Evolutionary conservation across 352 stramenopile genomes (phyloP).

Genomic region (Pythium sp.): DNA sequence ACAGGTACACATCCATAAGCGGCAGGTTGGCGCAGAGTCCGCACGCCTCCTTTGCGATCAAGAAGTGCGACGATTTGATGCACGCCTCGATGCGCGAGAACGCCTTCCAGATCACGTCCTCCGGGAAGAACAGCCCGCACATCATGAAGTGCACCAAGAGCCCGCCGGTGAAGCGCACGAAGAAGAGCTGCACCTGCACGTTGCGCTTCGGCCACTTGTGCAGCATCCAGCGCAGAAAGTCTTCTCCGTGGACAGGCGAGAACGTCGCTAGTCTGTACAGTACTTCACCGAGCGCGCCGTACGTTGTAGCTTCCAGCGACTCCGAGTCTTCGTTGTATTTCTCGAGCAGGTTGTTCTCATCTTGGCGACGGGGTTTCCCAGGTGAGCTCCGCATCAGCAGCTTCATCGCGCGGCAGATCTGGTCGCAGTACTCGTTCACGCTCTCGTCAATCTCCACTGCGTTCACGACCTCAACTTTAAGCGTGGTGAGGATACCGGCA

Average conservation of each 20-base stretch:
- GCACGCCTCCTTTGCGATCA: slow-evolving; percentile 72
- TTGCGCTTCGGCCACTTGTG: slow-evolving; percentile 72
- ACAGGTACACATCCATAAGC: slow-evolving; percentile 70
- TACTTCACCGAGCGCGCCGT: slow-evolving; percentile 54
- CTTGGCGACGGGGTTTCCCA: slow-evolving; percentile 29
- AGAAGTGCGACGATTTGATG: slow-evolving; percentile 68
- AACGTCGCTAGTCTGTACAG: slow-evolving; percentile 58
- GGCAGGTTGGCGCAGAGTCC: slow-evolving; percentile 58
- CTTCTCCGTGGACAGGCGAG: slow-evolving; percentile 58
- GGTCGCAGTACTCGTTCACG: slow-evolving; percentile 35
- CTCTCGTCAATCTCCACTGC: slow-evolving; percentile 36
- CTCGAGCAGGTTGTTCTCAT: slow-evolving; percentile 56
- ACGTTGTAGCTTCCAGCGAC: slow-evolving; percentile 63
- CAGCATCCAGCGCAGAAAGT: slow-evolving; percentile 66
- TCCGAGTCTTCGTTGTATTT: slow-evolving; percentile 63
- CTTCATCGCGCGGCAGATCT: slow-evolving; percentile 48
- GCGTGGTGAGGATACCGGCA: slow-evolving; percentile 36
- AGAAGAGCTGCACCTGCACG: slow-evolving; percentile 76
- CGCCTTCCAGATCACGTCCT: slow-evolving; percentile 40
- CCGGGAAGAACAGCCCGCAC: slow-evolving; percentile 45
- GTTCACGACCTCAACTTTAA: slow-evolving; percentile 37
- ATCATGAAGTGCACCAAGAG: slow-evolving; percentile 64
- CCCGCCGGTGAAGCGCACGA: slow-evolving; percentile 57
- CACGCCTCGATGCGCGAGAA: slow-evolving; percentile 51
- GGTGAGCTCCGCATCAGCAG: slow-evolving; percentile 58